Evolutionary conservation across 495 filamentous ascomycete genomes (phyloP).

Genomic region (Penicillium turbatum): DNA sequence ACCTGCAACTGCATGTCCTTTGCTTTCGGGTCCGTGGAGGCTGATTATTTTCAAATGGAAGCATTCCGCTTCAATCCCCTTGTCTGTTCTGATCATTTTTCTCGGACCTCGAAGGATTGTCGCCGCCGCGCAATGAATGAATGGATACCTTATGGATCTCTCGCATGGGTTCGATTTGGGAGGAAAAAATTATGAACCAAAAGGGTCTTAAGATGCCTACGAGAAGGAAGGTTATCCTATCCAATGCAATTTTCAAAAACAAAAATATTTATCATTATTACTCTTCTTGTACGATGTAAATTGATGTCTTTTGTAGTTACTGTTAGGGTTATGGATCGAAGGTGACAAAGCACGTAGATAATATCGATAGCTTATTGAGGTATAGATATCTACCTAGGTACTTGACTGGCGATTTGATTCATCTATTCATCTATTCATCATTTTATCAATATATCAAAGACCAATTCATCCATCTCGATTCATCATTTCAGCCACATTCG

Average conservation of each 20-base stretch:
- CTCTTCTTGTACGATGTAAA: not conserved
- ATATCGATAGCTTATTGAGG: too few species aligned
- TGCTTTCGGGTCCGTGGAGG: slow-evolving; percentile 37
- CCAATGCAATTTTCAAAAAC: slow-evolving; percentile 28
- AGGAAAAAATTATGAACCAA: slow-evolving; percentile 14
- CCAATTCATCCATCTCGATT: too few species aligned
- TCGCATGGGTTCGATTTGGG: slow-evolving; percentile 17
- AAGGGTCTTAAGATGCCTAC: slow-evolving; percentile 8
- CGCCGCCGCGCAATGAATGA: slow-evolving; percentile 29
- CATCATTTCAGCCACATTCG: too few species aligned
- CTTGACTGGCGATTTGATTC: too few species aligned
- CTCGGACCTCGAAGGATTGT: slow-evolving; percentile 44
- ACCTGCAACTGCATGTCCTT: slow-evolving; percentile 43
- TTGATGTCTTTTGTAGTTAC: not conserved
- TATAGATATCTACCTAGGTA: too few species aligned
- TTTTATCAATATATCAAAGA: too few species aligned
- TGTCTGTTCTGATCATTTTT: slow-evolving; percentile 25
- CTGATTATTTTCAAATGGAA: slow-evolving; percentile 31
- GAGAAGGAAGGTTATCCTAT: slow-evolving; percentile 29
- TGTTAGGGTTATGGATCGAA: too few species aligned
- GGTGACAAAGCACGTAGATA: too few species aligned
- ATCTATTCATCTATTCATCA: too few species aligned
- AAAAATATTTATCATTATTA: slow-evolving; percentile 14
- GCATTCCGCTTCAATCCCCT: slow-evolving; percentile 32
- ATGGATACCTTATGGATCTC: slow-evolving; percentile 20